Base-by-base conservation (phyloP, 768 basidiomycete species). In the Guyanaporus albipodus region DNA sequence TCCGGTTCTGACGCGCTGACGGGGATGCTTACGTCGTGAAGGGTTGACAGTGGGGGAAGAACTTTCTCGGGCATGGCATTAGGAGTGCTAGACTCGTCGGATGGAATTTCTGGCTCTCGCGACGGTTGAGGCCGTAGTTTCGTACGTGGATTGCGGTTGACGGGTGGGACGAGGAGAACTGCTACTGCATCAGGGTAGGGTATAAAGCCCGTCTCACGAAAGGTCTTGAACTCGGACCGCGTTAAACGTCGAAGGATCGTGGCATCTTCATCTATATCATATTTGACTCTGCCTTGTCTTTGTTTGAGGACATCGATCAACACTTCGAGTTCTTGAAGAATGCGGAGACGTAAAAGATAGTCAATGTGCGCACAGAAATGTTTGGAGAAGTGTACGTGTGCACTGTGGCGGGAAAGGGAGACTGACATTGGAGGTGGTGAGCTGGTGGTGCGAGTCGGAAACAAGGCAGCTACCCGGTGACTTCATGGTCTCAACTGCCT, bases 321-420 rank as follows among this genome's bases (percentile, higher is more conserved):
- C 6, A 89, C 62, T 31, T 82, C 74, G 6, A 91, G 66, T 56
- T 91, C 90, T 61, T 91, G 87, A 2, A 91, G 67, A 11, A 89
- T 75, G 15, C 89, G 80, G 12, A 85, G 63, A 36, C 87, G 86
- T 9, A 91, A 69, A 19, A 83, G 70, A 56, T 89, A 82, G 2
- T 70, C 70, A 28, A 87, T 74, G 35, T 90, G 82, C 21, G 74
- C 67, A 8, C 66, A 61, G 15, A 87, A 64, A 27, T 74, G 67
- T 12, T 75, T 61, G 49, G 76, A 75, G 4, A 74, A 44, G 2
- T 52, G 22, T 9, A 71, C 24, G 22, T 68, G 64, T 31, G 57
- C 55, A 1, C 66, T 54, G 14, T 67, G 27, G 29, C 68, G 66
- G 2, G 56, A 60, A 50, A 54, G 37, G 7, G 54, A 55, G 24